Evolutionary conservation across 2,329 filamentous ascomycete species (phyloP).

Genomic region (Cryphonectria carpinicola): DNA sequence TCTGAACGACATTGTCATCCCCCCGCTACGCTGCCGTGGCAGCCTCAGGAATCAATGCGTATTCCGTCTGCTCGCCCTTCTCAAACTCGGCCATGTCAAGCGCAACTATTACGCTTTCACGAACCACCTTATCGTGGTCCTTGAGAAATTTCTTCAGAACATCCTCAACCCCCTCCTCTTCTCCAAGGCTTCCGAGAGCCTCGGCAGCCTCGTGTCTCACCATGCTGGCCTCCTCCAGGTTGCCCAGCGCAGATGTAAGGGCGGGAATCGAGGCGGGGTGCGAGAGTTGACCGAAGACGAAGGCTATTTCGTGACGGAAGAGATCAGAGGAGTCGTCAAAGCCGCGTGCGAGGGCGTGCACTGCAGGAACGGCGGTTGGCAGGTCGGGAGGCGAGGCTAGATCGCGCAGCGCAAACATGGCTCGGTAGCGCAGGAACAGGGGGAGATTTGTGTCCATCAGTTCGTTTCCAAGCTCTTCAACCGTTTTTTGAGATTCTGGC

Average conservation of each 20-base stretch:
- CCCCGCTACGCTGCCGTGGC: slow-evolving; percentile 43
- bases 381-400: slow-evolving; percentile 91
- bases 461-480: slow-evolving; percentile 73
- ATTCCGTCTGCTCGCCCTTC: slow-evolving; percentile 84
- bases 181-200: slow-evolving; percentile 89
- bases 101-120: slow-evolving; percentile 92
- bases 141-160: slow-evolving; percentile 81
- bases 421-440: slow-evolving; percentile 91
- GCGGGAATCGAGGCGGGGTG: slow-evolving; percentile 97
- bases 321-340: slow-evolving; percentile 85
- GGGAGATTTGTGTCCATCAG: slow-evolving; percentile 79
- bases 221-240: slow-evolving; percentile 88
- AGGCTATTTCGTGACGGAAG: slow-evolving; percentile 97
- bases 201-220: slow-evolving; percentile 97
- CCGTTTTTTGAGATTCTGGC: slow-evolving; percentile 68
- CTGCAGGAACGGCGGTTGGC: slow-evolving; percentile 84
- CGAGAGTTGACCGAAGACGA: slow-evolving; percentile 94
- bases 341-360: slow-evolving; percentile 83
- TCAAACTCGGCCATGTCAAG: slow-evolving; percentile 98
- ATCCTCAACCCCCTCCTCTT: slow-evolving; percentile 91
- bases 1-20: slow-evolving; percentile 26
- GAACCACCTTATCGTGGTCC: slow-evolving; percentile 90
- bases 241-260: slow-evolving; percentile 75
- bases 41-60: slow-evolving; percentile 81
- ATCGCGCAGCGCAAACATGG: slow-evolving; percentile 97